Evolutionary conservation across 306 rosid species (phyloP).

Genomic region (Cyclanthera cordifolia): DNA sequence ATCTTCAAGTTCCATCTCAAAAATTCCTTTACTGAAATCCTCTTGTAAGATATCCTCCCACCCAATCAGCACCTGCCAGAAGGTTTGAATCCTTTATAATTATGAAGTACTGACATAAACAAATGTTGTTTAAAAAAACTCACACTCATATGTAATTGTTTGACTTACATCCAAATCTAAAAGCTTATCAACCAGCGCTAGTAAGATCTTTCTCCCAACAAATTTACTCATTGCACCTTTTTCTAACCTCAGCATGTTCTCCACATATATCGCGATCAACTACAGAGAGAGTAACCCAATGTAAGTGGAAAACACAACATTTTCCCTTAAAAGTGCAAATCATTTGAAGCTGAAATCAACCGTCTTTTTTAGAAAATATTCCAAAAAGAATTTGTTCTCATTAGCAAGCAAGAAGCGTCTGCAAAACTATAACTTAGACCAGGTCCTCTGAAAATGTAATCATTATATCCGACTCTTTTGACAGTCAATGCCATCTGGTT

Average conservation of each 20-base stretch:
- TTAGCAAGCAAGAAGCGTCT: neutral
- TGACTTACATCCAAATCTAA: conserved; percentile 76
- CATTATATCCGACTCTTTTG: neutral
- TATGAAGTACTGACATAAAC: conserved; percentile 1
- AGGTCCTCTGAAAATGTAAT: neutral
- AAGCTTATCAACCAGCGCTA: conserved; percentile 62
- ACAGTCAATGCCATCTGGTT: neutral
- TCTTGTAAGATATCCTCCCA: conserved; percentile 55
- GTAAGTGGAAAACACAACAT: neutral
- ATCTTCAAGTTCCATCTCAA: conserved; percentile 71
- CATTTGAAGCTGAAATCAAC: neutral
- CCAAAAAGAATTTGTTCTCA: neutral
- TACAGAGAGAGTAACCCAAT: conserved; percentile 12
- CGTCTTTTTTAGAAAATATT: neutral
- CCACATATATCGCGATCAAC: conserved; percentile 51
- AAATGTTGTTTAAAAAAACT: neutral
- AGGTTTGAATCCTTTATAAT: conserved; percentile 8
- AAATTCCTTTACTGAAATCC: conserved; percentile 51
- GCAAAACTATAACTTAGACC: neutral
- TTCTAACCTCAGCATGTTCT: conserved; percentile 82
- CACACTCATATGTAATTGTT: neutral
- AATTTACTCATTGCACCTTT: conserved; percentile 57
- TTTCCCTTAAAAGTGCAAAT: no score
- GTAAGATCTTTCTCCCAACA: conserved; percentile 52
- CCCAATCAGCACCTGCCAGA: conserved; percentile 58